Evolutionary conservation across 1,284 basidiomycete genomes (phyloP).

Genomic region (Coriolopsis trogii): DNA sequence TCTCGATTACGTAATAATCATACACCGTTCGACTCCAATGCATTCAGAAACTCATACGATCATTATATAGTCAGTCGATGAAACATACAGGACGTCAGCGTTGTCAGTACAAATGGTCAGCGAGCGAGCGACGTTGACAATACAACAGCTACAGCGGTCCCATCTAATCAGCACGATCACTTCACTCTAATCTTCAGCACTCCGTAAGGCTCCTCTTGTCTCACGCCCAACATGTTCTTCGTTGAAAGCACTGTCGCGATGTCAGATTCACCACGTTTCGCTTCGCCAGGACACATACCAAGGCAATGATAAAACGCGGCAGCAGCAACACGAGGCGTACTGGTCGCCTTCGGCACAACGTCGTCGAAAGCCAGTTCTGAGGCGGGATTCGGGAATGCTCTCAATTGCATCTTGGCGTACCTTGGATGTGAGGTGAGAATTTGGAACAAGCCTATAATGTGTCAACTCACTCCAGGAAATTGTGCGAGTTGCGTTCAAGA

Average conservation of each 20-base stretch:
- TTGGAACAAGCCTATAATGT: not conserved
- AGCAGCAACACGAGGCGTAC: constrained; percentile 74
- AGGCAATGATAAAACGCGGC: constrained; percentile 82
- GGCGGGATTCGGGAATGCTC: constrained; percentile 51
- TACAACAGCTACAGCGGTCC: not conserved
- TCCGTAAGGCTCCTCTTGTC: constrained; percentile 59
- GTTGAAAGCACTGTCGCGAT: constrained; percentile 58
- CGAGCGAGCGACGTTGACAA: not conserved
- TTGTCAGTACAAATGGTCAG: not conserved
- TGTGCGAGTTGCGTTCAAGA: constrained; percentile 73
- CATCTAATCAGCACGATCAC: no score
- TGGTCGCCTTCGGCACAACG: constrained; percentile 64
- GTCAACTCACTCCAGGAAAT: constrained; percentile 71
- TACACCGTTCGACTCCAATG: no score
- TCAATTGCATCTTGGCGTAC: constrained; percentile 76
- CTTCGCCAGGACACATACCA: constrained; percentile 45
- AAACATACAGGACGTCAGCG: no score
- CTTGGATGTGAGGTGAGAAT: constrained; percentile 47
- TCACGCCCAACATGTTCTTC: constrained; percentile 58
- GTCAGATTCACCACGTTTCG: not conserved
- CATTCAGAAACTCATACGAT: no score
- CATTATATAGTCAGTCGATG: no score
- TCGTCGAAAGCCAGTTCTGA: constrained; percentile 60
- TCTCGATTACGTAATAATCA: constrained; percentile 19
- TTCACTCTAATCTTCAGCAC: constrained; percentile 44